phyloP scores from a whole-genome alignment of 139 green algal genomes.

The Chlorella vulgaris region DNA sequence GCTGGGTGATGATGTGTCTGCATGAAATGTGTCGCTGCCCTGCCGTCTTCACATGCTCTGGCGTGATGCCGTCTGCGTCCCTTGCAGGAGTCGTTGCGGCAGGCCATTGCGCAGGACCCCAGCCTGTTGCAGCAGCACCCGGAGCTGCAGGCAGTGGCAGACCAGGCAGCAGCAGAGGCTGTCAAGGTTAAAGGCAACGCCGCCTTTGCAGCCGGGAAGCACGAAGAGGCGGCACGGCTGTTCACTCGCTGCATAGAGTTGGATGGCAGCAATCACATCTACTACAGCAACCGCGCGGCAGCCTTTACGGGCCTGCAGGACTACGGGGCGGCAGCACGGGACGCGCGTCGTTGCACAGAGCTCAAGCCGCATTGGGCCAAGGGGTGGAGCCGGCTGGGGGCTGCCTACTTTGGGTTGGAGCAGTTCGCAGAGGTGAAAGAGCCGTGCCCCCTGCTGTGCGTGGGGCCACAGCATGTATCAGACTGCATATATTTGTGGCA shows the following conservation, averaged over 20 bases:
- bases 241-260: constrained; percentile 83
- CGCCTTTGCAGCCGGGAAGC: constrained; percentile 63
- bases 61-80: no score
- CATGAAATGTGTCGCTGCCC: no score
- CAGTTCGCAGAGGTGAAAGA: constrained; percentile 60
- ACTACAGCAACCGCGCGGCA: constrained; percentile 83
- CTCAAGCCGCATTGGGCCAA: constrained; percentile 60
- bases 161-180: constrained; percentile 52
- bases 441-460: no score
- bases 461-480: no score
- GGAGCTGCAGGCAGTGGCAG: constrained; percentile 40
- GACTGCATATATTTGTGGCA: no score
- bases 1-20: no score
- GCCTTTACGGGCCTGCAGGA: constrained; percentile 52
- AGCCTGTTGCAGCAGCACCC: constrained; percentile 65
- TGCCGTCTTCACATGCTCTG: no score
- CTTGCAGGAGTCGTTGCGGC: constrained; percentile 75
- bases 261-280: constrained; percentile 76
- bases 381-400: constrained; percentile 51
- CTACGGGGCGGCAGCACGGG: constrained; percentile 60
- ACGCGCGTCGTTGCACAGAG: constrained; percentile 51
- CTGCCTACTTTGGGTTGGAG: constrained; percentile 59
- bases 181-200: constrained; percentile 80
- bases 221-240: constrained; percentile 59
- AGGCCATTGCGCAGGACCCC: constrained; percentile 78